phyloP scores from a whole-genome alignment of 495 filamentous ascomycete genomes.

The Penicillium bovifimosum region DNA sequence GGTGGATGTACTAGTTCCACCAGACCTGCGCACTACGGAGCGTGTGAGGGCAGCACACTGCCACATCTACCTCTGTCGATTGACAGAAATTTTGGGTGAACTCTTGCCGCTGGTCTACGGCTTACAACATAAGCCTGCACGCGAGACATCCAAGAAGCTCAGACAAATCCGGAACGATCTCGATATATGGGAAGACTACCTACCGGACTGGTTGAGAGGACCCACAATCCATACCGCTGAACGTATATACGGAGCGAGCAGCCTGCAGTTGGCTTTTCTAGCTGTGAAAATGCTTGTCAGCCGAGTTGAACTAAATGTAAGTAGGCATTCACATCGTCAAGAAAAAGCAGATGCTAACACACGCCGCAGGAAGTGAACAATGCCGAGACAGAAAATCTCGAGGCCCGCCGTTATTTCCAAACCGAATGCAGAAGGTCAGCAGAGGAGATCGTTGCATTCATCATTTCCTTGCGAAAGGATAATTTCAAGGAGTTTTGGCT shows the following conservation, averaged over 20 bases:
- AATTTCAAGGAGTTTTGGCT: conserved; percentile 48
- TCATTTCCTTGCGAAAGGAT: conserved; percentile 38
- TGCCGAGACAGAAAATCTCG: conserved; percentile 37
- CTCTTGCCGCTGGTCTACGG: conserved; percentile 48
- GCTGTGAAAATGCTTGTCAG: conserved; percentile 49
- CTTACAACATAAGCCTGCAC: conserved; percentile 35
- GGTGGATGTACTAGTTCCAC: conserved; percentile 34
- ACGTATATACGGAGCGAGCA: conserved; percentile 40
- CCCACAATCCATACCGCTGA: conserved; percentile 27
- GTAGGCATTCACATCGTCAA: not conserved
- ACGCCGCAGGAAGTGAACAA: conserved; percentile 38
- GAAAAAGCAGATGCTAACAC: conserved; percentile 2
- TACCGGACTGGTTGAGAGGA: conserved; percentile 38
- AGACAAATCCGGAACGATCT: conserved; percentile 41
- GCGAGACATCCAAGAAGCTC: conserved; percentile 39
- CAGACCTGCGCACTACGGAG: conserved; percentile 32
- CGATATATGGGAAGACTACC: conserved; percentile 43
- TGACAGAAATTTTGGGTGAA: conserved; percentile 50
- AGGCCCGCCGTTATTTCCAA: conserved; percentile 46
- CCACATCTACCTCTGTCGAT: conserved; percentile 46
- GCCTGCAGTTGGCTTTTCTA: conserved; percentile 47
- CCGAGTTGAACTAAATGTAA: conserved; percentile 46
- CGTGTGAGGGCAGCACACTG: conserved; percentile 43
- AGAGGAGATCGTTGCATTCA: conserved; percentile 50
- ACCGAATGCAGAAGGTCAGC: conserved; percentile 45